These are phyloP conservation scores for Cutaneotrichosporon cyanovorans DNA, from an alignment of 1,284 basidiomycete genomes.

Conservation along the genomic window DNA sequence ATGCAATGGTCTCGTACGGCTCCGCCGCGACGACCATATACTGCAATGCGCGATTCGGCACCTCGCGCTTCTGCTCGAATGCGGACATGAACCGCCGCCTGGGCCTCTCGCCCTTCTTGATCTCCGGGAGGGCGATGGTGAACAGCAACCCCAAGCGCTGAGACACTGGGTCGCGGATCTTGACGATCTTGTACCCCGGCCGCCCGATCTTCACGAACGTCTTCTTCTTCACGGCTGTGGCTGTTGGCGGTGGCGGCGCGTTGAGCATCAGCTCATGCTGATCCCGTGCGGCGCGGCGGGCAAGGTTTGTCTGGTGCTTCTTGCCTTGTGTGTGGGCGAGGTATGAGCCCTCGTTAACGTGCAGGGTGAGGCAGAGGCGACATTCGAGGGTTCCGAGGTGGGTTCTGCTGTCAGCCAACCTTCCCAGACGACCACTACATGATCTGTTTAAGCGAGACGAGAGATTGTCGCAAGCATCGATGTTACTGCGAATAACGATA, in stretches of 20 bases:
- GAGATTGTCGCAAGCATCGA: too few species aligned
- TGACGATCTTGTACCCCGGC: slow-evolving; percentile 55
- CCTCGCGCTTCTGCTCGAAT: slow-evolving; percentile 94
- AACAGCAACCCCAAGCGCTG: slow-evolving; percentile 80
- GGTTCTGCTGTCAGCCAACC: slow-evolving; percentile 53
- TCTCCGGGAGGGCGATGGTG: slow-evolving; percentile 90
- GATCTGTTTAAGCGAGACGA: not conserved
- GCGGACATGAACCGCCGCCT: slow-evolving; percentile 93
- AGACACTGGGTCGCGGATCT: slow-evolving; percentile 49
- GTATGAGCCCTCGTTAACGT: slow-evolving; percentile 99
- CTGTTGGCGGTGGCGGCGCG: slow-evolving; percentile 58
- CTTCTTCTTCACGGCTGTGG: slow-evolving; percentile 66
- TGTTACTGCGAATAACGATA: too few species aligned
- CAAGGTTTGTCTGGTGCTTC: slow-evolving; percentile 98
- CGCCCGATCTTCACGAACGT: slow-evolving; percentile 95
- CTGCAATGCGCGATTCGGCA: slow-evolving; percentile 91
- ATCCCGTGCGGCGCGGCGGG: slow-evolving; percentile 88
- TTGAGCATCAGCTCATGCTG: slow-evolving; percentile 88
- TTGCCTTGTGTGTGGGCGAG: slow-evolving; percentile 99
- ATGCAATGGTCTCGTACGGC: slow-evolving; percentile 97
- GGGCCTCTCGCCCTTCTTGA: slow-evolving; percentile 77
- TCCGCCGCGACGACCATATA: slow-evolving; percentile 97
- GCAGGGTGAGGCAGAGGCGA: slow-evolving; percentile 91
- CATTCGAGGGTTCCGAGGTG: slow-evolving; percentile 96
- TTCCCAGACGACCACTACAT: too few species aligned